A percentile compares a stretch with the other conserved stretches of the same genome.
phyloP scores from a whole-genome alignment of 129 eudicot genomes.

The Pulicaria dysenterica region DNA sequence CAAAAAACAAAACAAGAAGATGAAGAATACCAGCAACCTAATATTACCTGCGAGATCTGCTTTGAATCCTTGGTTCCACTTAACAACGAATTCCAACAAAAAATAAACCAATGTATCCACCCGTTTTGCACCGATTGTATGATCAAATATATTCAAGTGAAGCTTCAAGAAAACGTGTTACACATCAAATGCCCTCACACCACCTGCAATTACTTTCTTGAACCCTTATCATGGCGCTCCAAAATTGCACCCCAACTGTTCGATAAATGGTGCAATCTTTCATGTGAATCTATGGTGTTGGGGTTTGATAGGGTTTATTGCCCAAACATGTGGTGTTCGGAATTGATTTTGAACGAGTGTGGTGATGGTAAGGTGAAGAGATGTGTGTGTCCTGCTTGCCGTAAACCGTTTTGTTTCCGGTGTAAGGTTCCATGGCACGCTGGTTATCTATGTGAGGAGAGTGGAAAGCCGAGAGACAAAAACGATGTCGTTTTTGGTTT shows the following conservation, averaged over 20 bases:
- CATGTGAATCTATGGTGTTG: conserved; percentile 31
- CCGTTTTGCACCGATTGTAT: neutral
- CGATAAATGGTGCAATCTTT: conserved; percentile 53
- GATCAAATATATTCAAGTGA: no score
- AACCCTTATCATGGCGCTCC: conserved; percentile 10
- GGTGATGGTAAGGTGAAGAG: conserved; percentile 34
- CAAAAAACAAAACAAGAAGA: no score
- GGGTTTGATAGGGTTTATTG: conserved; percentile 47
- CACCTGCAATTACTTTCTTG: conserved; percentile 16
- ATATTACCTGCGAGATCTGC: no score
- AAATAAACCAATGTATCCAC: neutral
- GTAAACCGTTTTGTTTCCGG: conserved; percentile 43
- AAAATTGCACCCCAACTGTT: conserved; percentile 40
- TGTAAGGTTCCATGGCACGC: conserved; percentile 52
- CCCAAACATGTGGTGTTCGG: conserved; percentile 45
- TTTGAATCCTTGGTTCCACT: no score
- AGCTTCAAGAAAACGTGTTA: conserved; percentile 37
- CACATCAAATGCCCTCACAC: conserved; percentile 45
- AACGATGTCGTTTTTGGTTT: conserved; percentile 49
- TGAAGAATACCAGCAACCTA: no score
- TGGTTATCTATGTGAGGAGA: conserved; percentile 41
- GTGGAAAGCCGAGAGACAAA: no score
- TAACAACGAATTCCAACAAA: no score
- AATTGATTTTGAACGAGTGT: conserved; percentile 48
- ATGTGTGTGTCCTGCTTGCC: conserved; percentile 44